phyloP scores from a whole-genome alignment of 2,329 filamentous ascomycete species.

The Diplodia scrobiculata region DNA sequence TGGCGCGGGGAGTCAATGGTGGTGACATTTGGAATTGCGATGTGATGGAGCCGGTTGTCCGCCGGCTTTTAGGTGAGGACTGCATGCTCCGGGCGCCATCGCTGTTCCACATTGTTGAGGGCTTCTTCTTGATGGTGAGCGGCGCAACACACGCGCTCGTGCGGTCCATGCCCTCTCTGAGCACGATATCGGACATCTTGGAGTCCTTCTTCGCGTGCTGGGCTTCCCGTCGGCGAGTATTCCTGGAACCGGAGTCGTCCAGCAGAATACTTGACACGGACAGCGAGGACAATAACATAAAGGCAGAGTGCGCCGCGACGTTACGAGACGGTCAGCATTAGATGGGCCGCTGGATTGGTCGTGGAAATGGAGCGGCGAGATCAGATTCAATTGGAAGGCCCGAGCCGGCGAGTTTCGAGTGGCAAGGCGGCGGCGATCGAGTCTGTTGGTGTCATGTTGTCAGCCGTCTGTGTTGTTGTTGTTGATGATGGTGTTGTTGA shows the following conservation, averaged over 20 bases:
- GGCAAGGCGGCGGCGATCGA: constrained; percentile 7
- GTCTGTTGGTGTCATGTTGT: constrained; percentile 17
- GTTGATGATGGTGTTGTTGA: constrained; percentile 21
- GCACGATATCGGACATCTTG: constrained; percentile 25
- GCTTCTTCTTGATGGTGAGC: constrained; percentile 33
- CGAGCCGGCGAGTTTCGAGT: not conserved
- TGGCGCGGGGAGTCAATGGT: constrained; percentile 71
- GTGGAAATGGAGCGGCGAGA: constrained; percentile 7
- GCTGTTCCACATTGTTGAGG: constrained; percentile 20
- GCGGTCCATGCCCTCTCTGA: constrained; percentile 26
- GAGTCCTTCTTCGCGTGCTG: constrained; percentile 23
- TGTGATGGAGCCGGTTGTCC: constrained; percentile 19
- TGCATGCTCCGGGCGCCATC: constrained; percentile 11
- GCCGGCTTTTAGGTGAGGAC: constrained; percentile 22
- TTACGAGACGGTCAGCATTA: constrained; percentile 19
- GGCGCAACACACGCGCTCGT: constrained; percentile 38
- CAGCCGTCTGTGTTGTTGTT: constrained; percentile 19
- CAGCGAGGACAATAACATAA: constrained; percentile 23
- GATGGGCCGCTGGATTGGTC: constrained; percentile 1
- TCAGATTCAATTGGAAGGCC: not conserved
- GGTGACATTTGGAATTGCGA: constrained; percentile 67
- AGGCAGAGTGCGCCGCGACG: constrained; percentile 12
- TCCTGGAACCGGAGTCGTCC: constrained; percentile 16
- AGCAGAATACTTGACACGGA: constrained; percentile 20
- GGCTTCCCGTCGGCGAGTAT: constrained; percentile 16